Percentiles rank a stretch among this genome's conserved stretches.
Evolutionary conservation across 805 yeast genomes (phyloP).

Genomic region (Hyphopichia homilentoma): DNA sequence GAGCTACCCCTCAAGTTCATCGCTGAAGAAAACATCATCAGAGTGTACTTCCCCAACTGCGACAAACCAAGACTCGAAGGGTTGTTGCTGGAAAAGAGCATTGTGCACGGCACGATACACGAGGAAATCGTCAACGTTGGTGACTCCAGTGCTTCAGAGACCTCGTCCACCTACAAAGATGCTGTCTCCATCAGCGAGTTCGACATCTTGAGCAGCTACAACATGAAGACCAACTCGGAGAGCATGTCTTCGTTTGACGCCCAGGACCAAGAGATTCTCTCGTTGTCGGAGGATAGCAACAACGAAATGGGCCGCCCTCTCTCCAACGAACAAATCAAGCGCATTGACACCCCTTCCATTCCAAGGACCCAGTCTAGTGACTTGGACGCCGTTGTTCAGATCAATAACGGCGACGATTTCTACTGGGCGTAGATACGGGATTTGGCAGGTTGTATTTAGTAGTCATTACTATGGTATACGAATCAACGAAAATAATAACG

Average conservation of each 20-base stretch:
- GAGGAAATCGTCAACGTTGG: constrained; percentile 15
- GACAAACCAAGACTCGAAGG: constrained; percentile 55
- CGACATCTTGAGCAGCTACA: constrained; percentile 1
- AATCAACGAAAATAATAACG: too few species aligned
- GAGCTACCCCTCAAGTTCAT: constrained; percentile 57
- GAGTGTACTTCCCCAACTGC: constrained; percentile 71
- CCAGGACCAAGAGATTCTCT: neutral
- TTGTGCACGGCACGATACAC: constrained; percentile 53
- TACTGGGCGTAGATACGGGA: too few species aligned
- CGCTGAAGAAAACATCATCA: constrained; percentile 32
- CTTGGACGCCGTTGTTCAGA: too few species aligned
- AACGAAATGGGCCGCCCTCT: too few species aligned
- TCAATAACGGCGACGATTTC: too few species aligned
- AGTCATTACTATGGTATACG: too few species aligned
- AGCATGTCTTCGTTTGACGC: neutral
- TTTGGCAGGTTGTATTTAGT: too few species aligned
- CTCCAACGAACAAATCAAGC: too few species aligned
- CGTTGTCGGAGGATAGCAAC: constrained; percentile 4
- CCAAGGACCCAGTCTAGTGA: too few species aligned
- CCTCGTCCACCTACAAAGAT: too few species aligned
- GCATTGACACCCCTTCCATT: too few species aligned
- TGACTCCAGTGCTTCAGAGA: too few species aligned
- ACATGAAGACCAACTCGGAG: neutral
- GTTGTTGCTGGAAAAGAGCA: constrained; percentile 56
- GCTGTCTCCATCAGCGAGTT: constrained; percentile 9